phyloP scores from a whole-genome alignment of 2,329 filamentous ascomycete species.

The Microdochium paspali region DNA sequence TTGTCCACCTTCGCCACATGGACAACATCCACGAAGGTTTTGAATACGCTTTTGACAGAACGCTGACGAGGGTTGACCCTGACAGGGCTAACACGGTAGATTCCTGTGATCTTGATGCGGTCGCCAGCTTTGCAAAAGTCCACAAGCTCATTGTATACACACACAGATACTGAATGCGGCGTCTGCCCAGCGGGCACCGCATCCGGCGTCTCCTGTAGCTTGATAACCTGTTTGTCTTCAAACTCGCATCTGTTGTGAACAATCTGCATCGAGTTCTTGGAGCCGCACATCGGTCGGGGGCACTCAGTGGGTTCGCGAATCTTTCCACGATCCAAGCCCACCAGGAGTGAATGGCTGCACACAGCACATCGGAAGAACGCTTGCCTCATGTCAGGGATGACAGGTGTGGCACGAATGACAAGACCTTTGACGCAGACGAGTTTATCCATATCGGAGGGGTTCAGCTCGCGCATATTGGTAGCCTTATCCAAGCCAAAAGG shows the following conservation, averaged over 20 bases:
- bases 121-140: constrained; percentile 98
- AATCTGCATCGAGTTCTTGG: constrained; percentile 95
- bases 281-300: constrained; percentile 69
- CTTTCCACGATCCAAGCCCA: constrained; percentile 89
- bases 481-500: constrained; percentile 81
- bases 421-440: constrained; percentile 91
- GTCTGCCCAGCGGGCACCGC: constrained; percentile 92
- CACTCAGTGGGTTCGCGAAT: constrained; percentile 92
- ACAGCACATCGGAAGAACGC: constrained; percentile 95
- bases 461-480: constrained; percentile 87
- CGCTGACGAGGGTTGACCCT: constrained; percentile 89
- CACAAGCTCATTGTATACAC: constrained; percentile 92
- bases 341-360: constrained; percentile 83
- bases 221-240: constrained; percentile 97
- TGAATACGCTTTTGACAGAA: constrained; percentile 90
- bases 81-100: constrained; percentile 91
- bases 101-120: constrained; percentile 87
- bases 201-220: constrained; percentile 94
- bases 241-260: constrained; percentile 93
- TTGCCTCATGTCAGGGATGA: constrained; percentile 98
- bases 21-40: constrained; percentile 92
- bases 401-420: constrained; percentile 88
- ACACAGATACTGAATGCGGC: constrained; percentile 92
- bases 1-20: constrained; percentile 97
- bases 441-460: constrained; percentile 93